Evolutionary conservation across 305 asterid genomes (phyloP), one percentile per base, ranked within the genome.

Genomic region (Solanum hybrid): DNA sequence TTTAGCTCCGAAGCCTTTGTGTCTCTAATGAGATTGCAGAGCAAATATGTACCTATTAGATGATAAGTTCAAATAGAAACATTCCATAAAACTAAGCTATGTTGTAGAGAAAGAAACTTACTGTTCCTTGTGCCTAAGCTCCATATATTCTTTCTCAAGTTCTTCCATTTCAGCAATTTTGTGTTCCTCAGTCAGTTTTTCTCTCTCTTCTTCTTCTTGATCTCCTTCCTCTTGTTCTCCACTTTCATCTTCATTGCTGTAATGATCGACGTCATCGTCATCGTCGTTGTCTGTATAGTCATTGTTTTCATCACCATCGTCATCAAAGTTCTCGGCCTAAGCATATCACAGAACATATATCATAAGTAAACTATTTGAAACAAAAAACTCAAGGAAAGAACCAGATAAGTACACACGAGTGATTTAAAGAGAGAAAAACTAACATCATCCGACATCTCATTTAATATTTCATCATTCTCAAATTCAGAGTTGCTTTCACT

Each of bases 71-170:
- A 82, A 27, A 27, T 42, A 16, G 37, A 81, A 46, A 56, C 40
- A 51, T 9, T 51, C 73, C 78, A 82, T 27, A 35, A 11, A 71
- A 38, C 42, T 87, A 81, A 86, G 36, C 32, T 56, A 56, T 69
- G 64, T 79, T 36, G 13, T 51, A 80, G 79, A 78, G 40, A 32
- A 79, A 89, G 51, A 71, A 87, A 88, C 99, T 91, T 93, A 97
- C 99, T 94, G 97, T 92, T 97, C 99, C 90, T 93, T 91, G 42
- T 93, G 92, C 88, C 89, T 94, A 86, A 96, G 98, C 46, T 93
- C 93, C 91, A 35, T 90, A 78, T 92, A 93, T 92, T 97, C 99
- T 92, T 96, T 94, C 94, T 94, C 97, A 64, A 97, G 95, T 92
- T 95, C 95, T 69, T 95, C 96, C 93, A 97, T 91, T 93, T 94